phyloP scores from a whole-genome alignment of 208 protist genomes.

The Trypanosoma scelopori region DNA sequence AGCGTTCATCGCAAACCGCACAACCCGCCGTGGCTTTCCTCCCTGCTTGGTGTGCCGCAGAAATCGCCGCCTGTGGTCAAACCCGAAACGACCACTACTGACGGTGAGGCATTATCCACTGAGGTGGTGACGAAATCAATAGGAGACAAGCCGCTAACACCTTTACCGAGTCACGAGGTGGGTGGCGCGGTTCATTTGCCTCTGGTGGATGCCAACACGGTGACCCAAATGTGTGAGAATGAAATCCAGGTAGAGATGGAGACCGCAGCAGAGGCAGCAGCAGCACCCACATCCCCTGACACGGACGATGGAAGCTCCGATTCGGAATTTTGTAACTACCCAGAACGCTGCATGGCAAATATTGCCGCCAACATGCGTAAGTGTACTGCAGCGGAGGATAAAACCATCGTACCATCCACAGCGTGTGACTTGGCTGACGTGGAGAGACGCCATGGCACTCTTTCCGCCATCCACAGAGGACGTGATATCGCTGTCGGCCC shows the following conservation, averaged over 20 bases:
- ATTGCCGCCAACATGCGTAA: background rate
- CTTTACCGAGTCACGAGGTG: no score
- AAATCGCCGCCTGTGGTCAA: background rate
- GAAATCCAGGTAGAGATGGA: no score
- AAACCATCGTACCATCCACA: background rate
- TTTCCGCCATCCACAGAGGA: background rate
- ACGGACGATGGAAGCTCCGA: no score
- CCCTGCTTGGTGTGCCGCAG: background rate
- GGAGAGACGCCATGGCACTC: background rate
- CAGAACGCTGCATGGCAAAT: no score
- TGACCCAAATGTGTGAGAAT: no score
- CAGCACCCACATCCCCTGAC: no score
- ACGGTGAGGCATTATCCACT: background rate
- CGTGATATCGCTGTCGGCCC: conserved; percentile 5
- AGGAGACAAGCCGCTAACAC: no score
- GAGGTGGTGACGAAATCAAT: background rate
- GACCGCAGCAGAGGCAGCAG: no score
- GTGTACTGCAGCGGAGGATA: background rate
- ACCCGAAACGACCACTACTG: background rate
- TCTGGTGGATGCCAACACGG: no score
- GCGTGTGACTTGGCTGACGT: background rate
- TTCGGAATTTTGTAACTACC: no score
- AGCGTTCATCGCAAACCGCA: background rate
- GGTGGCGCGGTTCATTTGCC: no score
- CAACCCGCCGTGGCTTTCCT: conserved; percentile 13